phyloP scores from a whole-genome alignment of 805 yeast genomes.

The Lachancea nothofagi region DNA sequence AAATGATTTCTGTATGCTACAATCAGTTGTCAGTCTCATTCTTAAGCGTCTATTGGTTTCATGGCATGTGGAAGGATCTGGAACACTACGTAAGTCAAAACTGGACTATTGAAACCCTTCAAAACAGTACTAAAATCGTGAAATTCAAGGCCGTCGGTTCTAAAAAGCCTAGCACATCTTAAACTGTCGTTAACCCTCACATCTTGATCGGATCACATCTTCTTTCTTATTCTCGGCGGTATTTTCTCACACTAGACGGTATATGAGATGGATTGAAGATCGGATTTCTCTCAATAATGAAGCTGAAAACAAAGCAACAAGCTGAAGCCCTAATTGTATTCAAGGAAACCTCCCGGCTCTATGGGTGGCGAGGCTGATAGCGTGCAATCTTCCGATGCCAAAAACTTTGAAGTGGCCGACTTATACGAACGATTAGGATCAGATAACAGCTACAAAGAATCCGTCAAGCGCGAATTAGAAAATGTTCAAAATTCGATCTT shows the following conservation, averaged over 20 bases:
- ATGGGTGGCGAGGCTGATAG: not conserved
- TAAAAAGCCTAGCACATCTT: not conserved
- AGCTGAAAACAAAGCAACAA: too few relatives aligned
- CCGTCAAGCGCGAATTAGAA: conserved; percentile 6
- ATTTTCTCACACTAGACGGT: too few relatives aligned
- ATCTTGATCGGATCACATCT: too few relatives aligned
- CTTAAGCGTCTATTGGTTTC: conserved; percentile 16
- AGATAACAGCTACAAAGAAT: conserved; percentile 12
- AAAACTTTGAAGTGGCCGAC: conserved; percentile 14
- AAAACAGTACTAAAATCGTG: conserved; percentile 9
- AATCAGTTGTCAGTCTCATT: conserved; percentile 18
- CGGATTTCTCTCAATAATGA: too few relatives aligned
- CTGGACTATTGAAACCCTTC: conserved; percentile 8
- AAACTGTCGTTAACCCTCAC: not conserved
- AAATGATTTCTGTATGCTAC: conserved; percentile 15
- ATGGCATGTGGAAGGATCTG: conserved; percentile 10
- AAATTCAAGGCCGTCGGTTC: conserved; percentile 11
- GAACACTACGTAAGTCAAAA: conserved; percentile 3
- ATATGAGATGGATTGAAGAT: too few relatives aligned
- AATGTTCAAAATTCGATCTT: conserved; percentile 15
- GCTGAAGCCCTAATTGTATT: too few relatives aligned
- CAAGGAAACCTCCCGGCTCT: not conserved
- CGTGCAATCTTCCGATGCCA: not conserved
- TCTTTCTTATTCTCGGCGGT: too few relatives aligned
- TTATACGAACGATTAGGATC: conserved; percentile 16